Conservation (phyloP, 768 basidiomycete species). For the Hypholoma sublateritium region DNA sequence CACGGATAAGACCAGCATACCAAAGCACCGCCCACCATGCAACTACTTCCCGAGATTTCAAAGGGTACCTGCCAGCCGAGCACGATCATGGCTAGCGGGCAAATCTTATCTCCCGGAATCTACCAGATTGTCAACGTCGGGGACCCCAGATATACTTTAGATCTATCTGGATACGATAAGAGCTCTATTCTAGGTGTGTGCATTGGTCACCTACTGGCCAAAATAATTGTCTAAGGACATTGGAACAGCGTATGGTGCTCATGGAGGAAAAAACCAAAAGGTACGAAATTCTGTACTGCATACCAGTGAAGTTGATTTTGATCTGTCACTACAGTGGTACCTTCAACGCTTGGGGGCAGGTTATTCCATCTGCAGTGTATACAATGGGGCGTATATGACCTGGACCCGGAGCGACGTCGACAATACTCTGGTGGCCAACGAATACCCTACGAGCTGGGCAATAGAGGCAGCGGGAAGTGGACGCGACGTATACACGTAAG, state of each 20-base stretch:
- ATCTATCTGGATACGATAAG: conserved; percentile 21
- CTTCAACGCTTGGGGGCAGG: conserved; percentile 28
- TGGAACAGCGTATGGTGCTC: conserved; percentile 9
- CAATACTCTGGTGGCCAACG: conserved; percentile 19
- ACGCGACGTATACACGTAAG: too few relatives aligned
- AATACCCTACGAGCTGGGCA: conserved; percentile 32
- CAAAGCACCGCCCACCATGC: too few relatives aligned
- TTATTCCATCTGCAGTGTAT: conserved; percentile 27
- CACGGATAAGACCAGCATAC: too few relatives aligned
- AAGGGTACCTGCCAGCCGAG: not conserved
- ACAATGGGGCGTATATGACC: conserved; percentile 27
- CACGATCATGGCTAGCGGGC: not conserved
- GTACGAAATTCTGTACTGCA: conserved; percentile 9
- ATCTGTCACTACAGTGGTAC: conserved; percentile 25
- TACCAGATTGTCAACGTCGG: conserved; percentile 21
- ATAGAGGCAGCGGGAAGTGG: conserved; percentile 19
- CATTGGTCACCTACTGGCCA: not conserved
- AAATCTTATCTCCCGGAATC: conserved; percentile 15
- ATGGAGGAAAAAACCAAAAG: conserved; percentile 29
- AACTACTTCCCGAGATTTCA: not conserved
- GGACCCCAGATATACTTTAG: conserved; percentile 16
- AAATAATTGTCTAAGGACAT: not conserved
- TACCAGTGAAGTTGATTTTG: not conserved
- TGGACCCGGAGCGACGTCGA: conserved; percentile 24
- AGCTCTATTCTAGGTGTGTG: conserved; percentile 16